These are phyloP conservation scores for Ceratobasidium sp. DNA, from an alignment of 1,284 basidiomycete genomes.

Conservation along the genomic window DNA sequence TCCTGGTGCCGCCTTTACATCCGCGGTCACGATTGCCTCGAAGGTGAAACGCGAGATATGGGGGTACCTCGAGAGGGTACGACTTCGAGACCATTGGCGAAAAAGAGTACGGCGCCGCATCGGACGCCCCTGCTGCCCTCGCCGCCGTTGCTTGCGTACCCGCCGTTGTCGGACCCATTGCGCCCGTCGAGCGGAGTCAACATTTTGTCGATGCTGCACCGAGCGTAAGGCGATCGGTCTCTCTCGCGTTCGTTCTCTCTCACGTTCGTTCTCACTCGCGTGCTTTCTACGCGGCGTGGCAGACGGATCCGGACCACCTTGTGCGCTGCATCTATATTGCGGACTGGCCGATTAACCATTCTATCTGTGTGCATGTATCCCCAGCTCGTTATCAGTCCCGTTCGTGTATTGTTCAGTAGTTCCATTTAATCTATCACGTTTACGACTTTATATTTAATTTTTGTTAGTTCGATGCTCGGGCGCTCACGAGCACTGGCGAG, in stretches of 20 bases:
- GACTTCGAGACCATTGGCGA: slow-evolving; percentile 66
- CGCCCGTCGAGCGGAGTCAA: slow-evolving; percentile 28
- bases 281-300: neutral
- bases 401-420: too few species aligned
- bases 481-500: too few species aligned
- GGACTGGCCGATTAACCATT: neutral
- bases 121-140: neutral
- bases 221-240: neutral
- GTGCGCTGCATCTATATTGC: slow-evolving; percentile 4
- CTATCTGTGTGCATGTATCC: too few species aligned
- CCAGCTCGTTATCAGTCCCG: too few species aligned
- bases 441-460: too few species aligned
- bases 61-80: slow-evolving; percentile 66
- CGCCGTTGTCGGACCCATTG: slow-evolving; percentile 5
- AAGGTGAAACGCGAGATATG: slow-evolving; percentile 69
- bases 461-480: too few species aligned
- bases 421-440: too few species aligned
- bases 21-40: slow-evolving; percentile 63
- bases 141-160: neutral
- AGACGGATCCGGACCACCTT: neutral
- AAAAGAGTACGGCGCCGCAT: slow-evolving; percentile 1
- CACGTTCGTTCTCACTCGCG: neutral
- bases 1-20: slow-evolving; percentile 66
- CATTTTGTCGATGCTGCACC: slow-evolving; percentile 46
- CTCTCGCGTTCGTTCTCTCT: neutral